Evolutionary conservation across 805 yeast species (phyloP), one percentile per base, ranked within the genome.

Genomic region (Saccharomycopsis microspora): DNA sequence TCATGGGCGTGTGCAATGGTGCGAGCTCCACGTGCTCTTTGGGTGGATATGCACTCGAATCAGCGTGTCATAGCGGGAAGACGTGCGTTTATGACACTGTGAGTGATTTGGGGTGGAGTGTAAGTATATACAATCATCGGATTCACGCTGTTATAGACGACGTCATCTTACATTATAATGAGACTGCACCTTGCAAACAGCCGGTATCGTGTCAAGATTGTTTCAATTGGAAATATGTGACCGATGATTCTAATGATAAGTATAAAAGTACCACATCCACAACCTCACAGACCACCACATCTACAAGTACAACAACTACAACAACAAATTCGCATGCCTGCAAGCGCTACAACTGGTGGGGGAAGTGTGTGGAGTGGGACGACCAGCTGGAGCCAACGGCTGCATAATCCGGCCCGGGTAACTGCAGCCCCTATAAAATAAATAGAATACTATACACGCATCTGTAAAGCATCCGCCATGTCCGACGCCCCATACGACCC

Each of bases 21-120:
- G 94, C 93, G 0, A 78, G 90, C 3, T 82, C 94, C 0, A 65
- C 89, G 1, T 93, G 98, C 63, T 80, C 90, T 51, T 71, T 86
- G 5, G 96, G 85, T 1, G 98, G 98, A 0, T 93, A 87, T 63
- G 98, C 97, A 7, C 82, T 93, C 96, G 98, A 93, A 59, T 82
- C 96, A 0, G 82, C 81, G 42, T 93, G 98, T 61, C 98, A 93
- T 62, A 75, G 95, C 0, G 98, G 97, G 0, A 74, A 74, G 60
- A 77, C 78, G 46, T 93, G 97, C 62, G 72, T 82, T 32, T 93
- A 90, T 64, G 97, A 93, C 58, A 89, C 83, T 7, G 96, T 89
- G 8, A 72, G 74, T 3, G 97, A 93, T 56, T 67, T 74, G 54
- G 97, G 97, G 2, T 90, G 97, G 96, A 82, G 78, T 58, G 89